phyloP scores from a whole-genome alignment of 2,329 filamentous ascomycete species.

The Aspergillus sp. region DNA sequence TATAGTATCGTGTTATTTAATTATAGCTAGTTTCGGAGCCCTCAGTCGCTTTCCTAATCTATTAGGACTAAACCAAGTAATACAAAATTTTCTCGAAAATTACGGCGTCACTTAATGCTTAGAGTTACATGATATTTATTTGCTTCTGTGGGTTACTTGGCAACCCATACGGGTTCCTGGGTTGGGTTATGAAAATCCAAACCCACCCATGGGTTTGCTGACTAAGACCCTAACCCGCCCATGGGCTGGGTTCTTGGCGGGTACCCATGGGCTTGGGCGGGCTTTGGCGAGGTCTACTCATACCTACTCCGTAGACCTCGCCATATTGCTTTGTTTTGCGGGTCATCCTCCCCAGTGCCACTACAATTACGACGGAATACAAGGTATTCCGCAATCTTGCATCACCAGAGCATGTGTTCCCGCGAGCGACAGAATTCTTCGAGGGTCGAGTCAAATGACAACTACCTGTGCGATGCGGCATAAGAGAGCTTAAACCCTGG shows the following conservation, averaged over 20 bases:
- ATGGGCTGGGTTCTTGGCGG: not conserved
- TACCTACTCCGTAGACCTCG: too few species aligned
- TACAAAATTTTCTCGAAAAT: not conserved
- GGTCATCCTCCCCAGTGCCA: too few species aligned
- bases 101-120: not conserved
- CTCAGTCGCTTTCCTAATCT: not conserved
- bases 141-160: conserved; percentile 1
- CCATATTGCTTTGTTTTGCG: too few species aligned
- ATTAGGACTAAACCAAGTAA: not conserved
- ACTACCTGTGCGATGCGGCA: too few species aligned
- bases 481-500: too few species aligned
- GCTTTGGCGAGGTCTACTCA: not conserved
- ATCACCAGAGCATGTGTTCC: too few species aligned
- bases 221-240: not conserved
- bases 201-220: conserved; percentile 1
- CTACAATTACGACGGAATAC: too few species aligned
- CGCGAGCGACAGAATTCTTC: too few species aligned
- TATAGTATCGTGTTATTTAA: not conserved
- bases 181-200: conserved; percentile 2
- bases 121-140: not conserved
- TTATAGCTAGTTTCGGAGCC: not conserved
- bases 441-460: too few species aligned
- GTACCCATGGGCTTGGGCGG: not conserved
- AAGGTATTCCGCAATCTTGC: too few species aligned
- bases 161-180: conserved; percentile 1